Percentiles rank a stretch among this genome's conserved stretches.
phyloP scores from a whole-genome alignment of 2,329 filamentous ascomycete genomes.

The Epichloe glyceriae region DNA sequence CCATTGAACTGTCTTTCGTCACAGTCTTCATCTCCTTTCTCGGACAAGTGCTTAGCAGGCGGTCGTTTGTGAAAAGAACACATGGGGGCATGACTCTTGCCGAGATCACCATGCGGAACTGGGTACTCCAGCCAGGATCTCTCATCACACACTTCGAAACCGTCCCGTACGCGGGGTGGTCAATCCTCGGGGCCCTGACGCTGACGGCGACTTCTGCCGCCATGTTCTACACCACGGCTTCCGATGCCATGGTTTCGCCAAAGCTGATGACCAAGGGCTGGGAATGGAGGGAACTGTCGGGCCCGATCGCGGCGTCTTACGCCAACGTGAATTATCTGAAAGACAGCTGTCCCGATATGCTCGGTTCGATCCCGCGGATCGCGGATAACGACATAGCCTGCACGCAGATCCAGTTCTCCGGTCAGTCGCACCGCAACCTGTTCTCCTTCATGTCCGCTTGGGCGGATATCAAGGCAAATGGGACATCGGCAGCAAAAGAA shows the following conservation, averaged over 20 bases:
- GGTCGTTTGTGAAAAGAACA: constrained; percentile 47
- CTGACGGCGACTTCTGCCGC: constrained; percentile 50
- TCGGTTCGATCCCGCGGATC: constrained; percentile 29
- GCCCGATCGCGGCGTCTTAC: constrained; percentile 47
- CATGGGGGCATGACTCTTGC: constrained; percentile 61
- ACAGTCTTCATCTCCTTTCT: constrained; percentile 64
- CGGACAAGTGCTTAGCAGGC: constrained; percentile 60
- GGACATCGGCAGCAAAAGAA: constrained; percentile 26
- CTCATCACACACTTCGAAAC: constrained; percentile 57
- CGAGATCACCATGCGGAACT: constrained; percentile 65
- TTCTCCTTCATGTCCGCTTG: constrained; percentile 46
- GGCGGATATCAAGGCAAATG: constrained; percentile 31
- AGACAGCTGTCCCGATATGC: constrained; percentile 47
- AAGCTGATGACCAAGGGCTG: constrained; percentile 49
- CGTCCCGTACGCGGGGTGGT: constrained; percentile 49
- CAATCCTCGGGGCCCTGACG: constrained; percentile 50
- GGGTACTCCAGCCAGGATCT: constrained; percentile 61
- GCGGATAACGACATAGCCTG: constrained; percentile 40
- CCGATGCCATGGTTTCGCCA: constrained; percentile 61
- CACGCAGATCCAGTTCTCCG: constrained; percentile 55
- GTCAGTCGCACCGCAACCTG: constrained; percentile 58
- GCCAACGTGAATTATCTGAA: constrained; percentile 47
- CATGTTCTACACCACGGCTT: constrained; percentile 65
- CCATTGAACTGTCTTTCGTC: constrained; percentile 66
- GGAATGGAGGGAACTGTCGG: constrained; percentile 35